phyloP scores from a whole-genome alignment of 768 basidiomycete species.

The Tricholoma terreum region DNA sequence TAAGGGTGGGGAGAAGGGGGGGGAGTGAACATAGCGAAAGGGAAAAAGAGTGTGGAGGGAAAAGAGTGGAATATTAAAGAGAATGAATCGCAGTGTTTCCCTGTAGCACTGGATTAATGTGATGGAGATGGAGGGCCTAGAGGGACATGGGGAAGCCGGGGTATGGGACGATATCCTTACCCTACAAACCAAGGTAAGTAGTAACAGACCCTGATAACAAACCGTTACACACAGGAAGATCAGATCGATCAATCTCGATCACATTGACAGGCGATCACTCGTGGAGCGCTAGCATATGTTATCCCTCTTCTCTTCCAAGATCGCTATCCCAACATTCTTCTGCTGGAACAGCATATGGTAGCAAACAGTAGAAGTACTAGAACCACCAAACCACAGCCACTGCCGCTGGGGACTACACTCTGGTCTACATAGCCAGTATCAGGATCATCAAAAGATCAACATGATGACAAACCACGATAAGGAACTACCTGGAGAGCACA shows the following conservation, averaged over 20 bases:
- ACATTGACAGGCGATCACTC: background rate
- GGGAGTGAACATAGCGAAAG: conserved; percentile 32
- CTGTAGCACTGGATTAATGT: background rate
- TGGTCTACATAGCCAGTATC: too few relatives aligned
- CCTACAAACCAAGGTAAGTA: background rate
- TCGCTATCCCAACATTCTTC: too few relatives aligned
- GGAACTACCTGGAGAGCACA: too few relatives aligned
- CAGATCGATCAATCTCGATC: conserved; percentile 6
- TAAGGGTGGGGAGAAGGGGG: conserved; percentile 16
- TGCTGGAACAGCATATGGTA: too few relatives aligned
- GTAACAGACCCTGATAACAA: too few relatives aligned
- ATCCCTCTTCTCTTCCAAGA: too few relatives aligned
- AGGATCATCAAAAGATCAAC: too few relatives aligned
- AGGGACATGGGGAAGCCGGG: background rate
- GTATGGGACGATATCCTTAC: background rate
- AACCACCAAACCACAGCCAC: too few relatives aligned
- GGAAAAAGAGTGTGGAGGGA: background rate
- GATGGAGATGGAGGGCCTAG: background rate
- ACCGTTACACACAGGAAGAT: too few relatives aligned
- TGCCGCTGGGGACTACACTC: too few relatives aligned
- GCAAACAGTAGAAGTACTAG: too few relatives aligned
- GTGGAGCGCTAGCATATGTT: background rate
- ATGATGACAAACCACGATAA: too few relatives aligned
- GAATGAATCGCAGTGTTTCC: background rate
- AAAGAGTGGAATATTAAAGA: conserved; percentile 1